Evolutionary conservation across 345 rosid species (phyloP).

Genomic region (Nephelium lappaceum): DNA sequence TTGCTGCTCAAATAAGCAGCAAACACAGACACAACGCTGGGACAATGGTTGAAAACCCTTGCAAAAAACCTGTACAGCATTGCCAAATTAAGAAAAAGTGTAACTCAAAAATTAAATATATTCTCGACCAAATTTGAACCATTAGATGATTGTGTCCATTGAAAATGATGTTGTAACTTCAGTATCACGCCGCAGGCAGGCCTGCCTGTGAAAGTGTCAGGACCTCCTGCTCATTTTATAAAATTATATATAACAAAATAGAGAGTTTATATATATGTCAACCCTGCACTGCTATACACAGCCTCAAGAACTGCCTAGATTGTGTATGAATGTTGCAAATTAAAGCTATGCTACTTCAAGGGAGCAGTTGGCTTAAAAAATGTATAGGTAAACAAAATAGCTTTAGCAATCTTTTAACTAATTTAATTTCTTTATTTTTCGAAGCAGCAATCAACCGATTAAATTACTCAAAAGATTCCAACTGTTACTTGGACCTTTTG

Average conservation of each 20-base stretch:
- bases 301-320: neutral
- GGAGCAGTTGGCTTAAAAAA: conserved; percentile 33
- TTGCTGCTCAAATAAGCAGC: neutral
- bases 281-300: neutral
- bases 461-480: conserved; percentile 15
- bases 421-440: conserved; percentile 2
- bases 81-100: conserved; percentile 12
- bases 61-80: neutral
- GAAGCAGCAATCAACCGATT: conserved; percentile 3
- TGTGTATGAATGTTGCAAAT: neutral
- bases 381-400: conserved; percentile 14
- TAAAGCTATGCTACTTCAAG: neutral
- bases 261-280: neutral
- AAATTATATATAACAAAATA: neutral
- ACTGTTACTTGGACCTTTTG: conserved; percentile 18
- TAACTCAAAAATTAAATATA: neutral
- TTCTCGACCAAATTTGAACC: conserved; percentile 20
- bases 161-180: conserved; percentile 31
- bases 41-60: conserved; percentile 2
- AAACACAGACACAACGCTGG: neutral
- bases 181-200: conserved; percentile 20
- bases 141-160: conserved; percentile 36
- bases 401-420: neutral
- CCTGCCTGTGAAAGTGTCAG: conserved; percentile 16
- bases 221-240: conserved; percentile 1